Evolutionary conservation across 495 filamentous ascomycete species (phyloP).

Genomic region (Talaromyces proteolyticus): DNA sequence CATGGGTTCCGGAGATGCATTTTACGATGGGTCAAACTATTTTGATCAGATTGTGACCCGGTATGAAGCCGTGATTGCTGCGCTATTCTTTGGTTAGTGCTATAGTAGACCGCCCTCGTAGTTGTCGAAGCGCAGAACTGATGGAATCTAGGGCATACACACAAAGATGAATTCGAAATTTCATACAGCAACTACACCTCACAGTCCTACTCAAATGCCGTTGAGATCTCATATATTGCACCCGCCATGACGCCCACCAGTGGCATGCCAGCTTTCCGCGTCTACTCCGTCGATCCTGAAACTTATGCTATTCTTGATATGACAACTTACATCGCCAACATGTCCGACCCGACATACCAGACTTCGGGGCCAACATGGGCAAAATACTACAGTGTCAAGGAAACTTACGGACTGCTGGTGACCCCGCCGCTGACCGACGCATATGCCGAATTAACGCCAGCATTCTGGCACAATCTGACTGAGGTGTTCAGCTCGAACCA

Average conservation of each 20-base stretch:
- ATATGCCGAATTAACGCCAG: constrained; percentile 39
- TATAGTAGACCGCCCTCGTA: neutral
- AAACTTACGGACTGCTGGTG: constrained; percentile 41
- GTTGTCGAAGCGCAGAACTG: neutral
- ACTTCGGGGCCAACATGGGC: constrained; percentile 36
- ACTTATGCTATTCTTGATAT: constrained; percentile 48
- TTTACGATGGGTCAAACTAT: constrained; percentile 46
- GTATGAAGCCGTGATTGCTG: constrained; percentile 46
- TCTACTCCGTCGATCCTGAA: constrained; percentile 50
- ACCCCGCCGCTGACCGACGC: constrained; percentile 26
- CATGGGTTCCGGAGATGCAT: constrained; percentile 35
- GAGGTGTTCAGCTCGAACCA: constrained; percentile 28
- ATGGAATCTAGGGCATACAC: constrained; percentile 37
- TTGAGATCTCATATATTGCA: constrained; percentile 42
- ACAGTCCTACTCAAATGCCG: constrained; percentile 29
- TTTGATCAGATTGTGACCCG: constrained; percentile 50
- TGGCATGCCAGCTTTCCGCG: constrained; percentile 47
- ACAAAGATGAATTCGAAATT: constrained; percentile 50
- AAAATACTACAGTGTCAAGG: constrained; percentile 48
- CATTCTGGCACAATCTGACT: constrained; percentile 56
- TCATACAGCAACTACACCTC: constrained; percentile 40
- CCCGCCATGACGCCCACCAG: constrained; percentile 48
- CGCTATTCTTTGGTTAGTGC: constrained; percentile 39
- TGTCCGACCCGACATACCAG: constrained; percentile 35
- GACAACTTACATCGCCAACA: constrained; percentile 47